Evolutionary conservation across 192 early-diverging fungal genomes (phyloP), one percentile per base, ranked within the genome.

Genomic region (Phlyctochytrium arcticum): DNA sequence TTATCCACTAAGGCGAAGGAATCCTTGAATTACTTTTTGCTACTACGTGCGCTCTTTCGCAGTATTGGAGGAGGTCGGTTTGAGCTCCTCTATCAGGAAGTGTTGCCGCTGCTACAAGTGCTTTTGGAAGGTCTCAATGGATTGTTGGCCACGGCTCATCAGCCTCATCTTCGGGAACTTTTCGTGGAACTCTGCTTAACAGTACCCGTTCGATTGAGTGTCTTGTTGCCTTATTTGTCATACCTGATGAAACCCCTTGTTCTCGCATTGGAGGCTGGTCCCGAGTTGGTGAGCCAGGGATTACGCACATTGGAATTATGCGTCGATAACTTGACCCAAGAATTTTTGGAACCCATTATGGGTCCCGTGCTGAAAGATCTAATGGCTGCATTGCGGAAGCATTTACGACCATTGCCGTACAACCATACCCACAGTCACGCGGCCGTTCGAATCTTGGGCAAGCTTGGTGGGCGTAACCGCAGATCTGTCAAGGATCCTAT

Each of bases 151-250:
- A 87, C 92, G 0, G 89, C 94, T 6, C 86, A 90, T 57, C 88
- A 90, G 53, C 86, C 83, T 62, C 86, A 87, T 27, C 90, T 96
- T 87, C 85, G 88, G 36, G 95, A 98, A 67, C 77, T 98, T n/a
- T 97, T 96, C 81, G 92, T 98, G 30, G 96, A 99, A 65, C 84
- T 98, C 2, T 97, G 94, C 72, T 71, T 98, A 51, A 96, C 95
- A 0, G 94, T 99, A 0, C 98, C 98, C 15, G 96, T 99, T 9
- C 86, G 96, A 0, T 75, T 99, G 30, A 94, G 90, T 62, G 94
- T 92, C 1, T 73, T 98, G 24, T 80, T 99, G 5, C 96, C 96
- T 0, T 94, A 94, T 42, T 77, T 99, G 30, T 88, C 90, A 30
- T 90, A 90, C 57, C 68, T 99, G 66, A 98, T 99, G 98, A 88